Evolutionary conservation across 495 filamentous ascomycete species (phyloP).

Genomic region (Penicillium lividum): DNA sequence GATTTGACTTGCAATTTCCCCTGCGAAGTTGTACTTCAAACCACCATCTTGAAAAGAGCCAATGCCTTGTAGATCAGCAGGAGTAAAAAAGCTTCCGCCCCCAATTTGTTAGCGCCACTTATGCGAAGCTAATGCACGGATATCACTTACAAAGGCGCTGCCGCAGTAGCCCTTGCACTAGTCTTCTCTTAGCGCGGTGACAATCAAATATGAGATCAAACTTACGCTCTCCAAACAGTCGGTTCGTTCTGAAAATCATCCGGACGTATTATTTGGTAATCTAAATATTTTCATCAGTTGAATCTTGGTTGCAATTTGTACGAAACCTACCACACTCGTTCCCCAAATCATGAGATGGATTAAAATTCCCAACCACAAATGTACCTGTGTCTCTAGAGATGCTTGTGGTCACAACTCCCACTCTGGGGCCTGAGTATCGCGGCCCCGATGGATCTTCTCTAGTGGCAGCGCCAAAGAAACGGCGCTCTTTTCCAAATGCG

Average conservation of each 20-base stretch:
- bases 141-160: constrained; percentile 23
- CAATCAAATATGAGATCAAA: not conserved
- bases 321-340: constrained; percentile 18
- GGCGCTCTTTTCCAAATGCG: constrained; percentile 22
- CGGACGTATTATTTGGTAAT: constrained; percentile 26
- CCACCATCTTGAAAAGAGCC: constrained; percentile 31
- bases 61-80: constrained; percentile 14
- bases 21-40: constrained; percentile 27
- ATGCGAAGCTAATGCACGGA: not conserved
- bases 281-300: too few species aligned
- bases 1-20: constrained; percentile 19
- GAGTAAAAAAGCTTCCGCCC: constrained; percentile 22
- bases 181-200: not conserved
- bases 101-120: constrained; percentile 4
- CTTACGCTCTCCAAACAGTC: constrained; percentile 26
- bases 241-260: constrained; percentile 20
- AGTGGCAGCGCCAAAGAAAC: constrained; percentile 27
- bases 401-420: constrained; percentile 24
- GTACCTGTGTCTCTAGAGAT: constrained; percentile 25
- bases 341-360: constrained; percentile 4
- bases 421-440: constrained; percentile 12
- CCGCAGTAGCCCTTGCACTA: constrained; percentile 25
- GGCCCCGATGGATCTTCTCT: constrained; percentile 3
- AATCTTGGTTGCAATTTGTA: too few species aligned
- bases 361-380: constrained; percentile 32